Evolutionary conservation across 192 early-diverging fungal species (phyloP), one percentile per base, ranked within the genome.

Genomic region (Coemansia aciculifera): DNA sequence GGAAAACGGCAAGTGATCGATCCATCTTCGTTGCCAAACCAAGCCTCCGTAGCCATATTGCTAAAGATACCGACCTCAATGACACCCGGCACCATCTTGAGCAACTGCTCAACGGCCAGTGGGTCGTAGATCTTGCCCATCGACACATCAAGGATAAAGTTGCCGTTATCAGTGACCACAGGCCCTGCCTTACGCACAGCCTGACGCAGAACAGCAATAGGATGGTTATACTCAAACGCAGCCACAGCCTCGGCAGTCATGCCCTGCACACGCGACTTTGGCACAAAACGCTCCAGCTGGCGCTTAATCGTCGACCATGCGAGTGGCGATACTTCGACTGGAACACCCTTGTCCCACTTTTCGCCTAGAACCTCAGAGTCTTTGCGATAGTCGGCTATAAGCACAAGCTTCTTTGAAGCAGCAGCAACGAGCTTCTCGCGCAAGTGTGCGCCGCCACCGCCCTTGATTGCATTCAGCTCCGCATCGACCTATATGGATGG

Each of bases 1-100:
- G 68, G 60, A 23, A 63, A 71, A n/a, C 85, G 77, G 36, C 86
- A 77, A 36, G 59, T 62, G 32, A 89, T 89, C 1, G 78, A 75
- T 21, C 90, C 93, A 66, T 98, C 90, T 49, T 87, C 83, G 36
- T 84, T 77, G 11, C 95, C 96, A 85, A 98, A 94, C 81, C 94
- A 96, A 0, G 91, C 94, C 69, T 86, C 78, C 13, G 85, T 70
- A 17, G 93, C 93, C 90, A 98, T 94, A 15, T 84, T 79, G 78
- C 91, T 91, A 73, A 98, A 98, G 59, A 98, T 82, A 3, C 95
- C 96, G 27, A 95, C 95, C 71, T 98, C 96, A 7, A 96, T 86
- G 21, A 98, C 92, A 34, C 96, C 96, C 0, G 94, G 90, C 7
- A 95, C 84, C 67, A 86, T 67, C 62, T 90, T 95, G 34, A 96